A percentile compares a stretch with the other conserved stretches of the same genome.
Evolutionary conservation across 176 grass and related monocot genomes (phyloP).

Genomic region (Chloris gayana): DNA sequence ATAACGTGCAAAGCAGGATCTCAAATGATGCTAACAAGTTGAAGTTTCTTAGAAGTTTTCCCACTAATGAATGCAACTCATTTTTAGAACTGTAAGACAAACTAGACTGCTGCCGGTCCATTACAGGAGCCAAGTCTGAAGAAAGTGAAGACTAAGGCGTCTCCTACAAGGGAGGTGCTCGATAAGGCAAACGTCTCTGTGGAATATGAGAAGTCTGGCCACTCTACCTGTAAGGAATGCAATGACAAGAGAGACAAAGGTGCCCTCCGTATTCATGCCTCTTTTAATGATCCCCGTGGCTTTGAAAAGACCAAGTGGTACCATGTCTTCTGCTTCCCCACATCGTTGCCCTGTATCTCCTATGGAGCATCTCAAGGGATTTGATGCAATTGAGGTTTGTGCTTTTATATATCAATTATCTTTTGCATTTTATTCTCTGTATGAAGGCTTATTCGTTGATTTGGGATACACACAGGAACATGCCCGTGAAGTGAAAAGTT

Average conservation of each 20-base stretch:
- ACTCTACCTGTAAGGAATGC: conserved; percentile 44
- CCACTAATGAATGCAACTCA: not conserved
- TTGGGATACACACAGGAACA: conserved; percentile 17
- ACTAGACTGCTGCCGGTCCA: conserved; percentile 4
- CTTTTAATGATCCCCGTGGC: conserved; percentile 48
- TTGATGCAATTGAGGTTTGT: conserved; percentile 62
- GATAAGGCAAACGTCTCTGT: conserved; percentile 40
- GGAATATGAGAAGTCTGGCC: conserved; percentile 52
- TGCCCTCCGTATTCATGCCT: conserved; percentile 47
- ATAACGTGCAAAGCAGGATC: not conserved
- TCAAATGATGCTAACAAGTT: not conserved
- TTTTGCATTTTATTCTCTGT: not conserved
- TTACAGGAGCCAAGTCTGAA: conserved; percentile 45
- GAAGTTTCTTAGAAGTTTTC: not conserved
- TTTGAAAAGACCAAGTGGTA: conserved; percentile 68
- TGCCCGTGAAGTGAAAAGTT: conserved; percentile 27
- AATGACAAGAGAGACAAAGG: conserved; percentile 38
- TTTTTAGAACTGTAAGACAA: conserved; percentile 56
- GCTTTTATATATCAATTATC: not conserved
- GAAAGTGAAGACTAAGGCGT: conserved; percentile 46
- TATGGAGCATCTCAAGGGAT: conserved; percentile 57
- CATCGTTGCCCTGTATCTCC: conserved; percentile 25
- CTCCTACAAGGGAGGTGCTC: conserved; percentile 40
- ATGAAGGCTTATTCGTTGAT: conserved; percentile 13
- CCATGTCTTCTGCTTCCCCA: conserved; percentile 64